Conservation (phyloP, 2,329 filamentous ascomycete species). For the Aspergillus cejpii region DNA sequence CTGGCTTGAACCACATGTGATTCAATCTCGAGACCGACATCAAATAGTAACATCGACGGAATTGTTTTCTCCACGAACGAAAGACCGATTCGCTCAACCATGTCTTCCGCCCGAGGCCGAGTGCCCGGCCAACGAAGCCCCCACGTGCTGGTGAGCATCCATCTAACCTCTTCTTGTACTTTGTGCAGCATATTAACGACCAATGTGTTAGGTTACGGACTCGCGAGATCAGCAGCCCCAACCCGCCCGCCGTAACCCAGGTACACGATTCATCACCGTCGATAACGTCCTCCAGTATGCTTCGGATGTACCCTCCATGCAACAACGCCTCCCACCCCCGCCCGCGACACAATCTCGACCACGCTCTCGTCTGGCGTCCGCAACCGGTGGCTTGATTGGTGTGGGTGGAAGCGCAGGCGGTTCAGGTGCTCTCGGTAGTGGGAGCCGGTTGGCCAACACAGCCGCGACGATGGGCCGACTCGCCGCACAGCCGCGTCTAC, state of each 20-base stretch:
- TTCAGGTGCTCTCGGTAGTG: slow-evolving; percentile 36
- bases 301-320: slow-evolving; percentile 90
- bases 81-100: slow-evolving; percentile 8
- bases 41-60: too few relatives aligned
- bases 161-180: slow-evolving; percentile 1
- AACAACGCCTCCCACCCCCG: slow-evolving; percentile 63
- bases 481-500: slow-evolving; percentile 55
- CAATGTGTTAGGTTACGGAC: slow-evolving; percentile 36
- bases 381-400: slow-evolving; percentile 27
- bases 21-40: too few relatives aligned
- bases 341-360: slow-evolving; percentile 24
- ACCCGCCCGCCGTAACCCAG: slow-evolving; percentile 26
- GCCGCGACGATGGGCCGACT: slow-evolving; percentile 53
- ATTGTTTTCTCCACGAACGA: neutral
- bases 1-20: too few relatives aligned
- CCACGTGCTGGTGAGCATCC: slow-evolving; percentile 38
- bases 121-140: slow-evolving; percentile 39
- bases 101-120: slow-evolving; percentile 28
- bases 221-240: slow-evolving; percentile 37
- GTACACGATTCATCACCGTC: slow-evolving; percentile 74
- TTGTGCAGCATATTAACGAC: slow-evolving; percentile 9
- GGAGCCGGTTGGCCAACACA: slow-evolving; percentile 41
- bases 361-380: slow-evolving; percentile 29
- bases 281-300: slow-evolving; percentile 93
- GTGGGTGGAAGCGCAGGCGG: slow-evolving; percentile 39